A percentile compares a stretch with the other conserved stretches of the same genome.
These are phyloP conservation scores for Chiua virens DNA, from an alignment of 768 basidiomycete species.

Conservation along the genomic window DNA sequence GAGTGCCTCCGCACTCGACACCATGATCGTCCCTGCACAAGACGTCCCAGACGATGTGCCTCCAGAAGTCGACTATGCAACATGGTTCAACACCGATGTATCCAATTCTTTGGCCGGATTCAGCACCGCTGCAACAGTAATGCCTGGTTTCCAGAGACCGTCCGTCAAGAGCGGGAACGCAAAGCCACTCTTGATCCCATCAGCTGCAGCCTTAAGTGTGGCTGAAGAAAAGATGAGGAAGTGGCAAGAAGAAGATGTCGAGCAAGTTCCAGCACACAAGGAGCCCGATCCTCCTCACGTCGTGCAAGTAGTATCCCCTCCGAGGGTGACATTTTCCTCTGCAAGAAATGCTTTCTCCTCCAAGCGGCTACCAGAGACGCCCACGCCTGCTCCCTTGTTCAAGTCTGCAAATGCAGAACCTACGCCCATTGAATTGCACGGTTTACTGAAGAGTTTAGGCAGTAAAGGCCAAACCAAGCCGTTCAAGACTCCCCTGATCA, in stretches of 20 bases:
- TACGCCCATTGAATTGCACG: constrained; percentile 12
- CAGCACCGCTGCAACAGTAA: constrained; percentile 33
- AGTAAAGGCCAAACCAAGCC: constrained; percentile 30
- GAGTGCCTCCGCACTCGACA: constrained; percentile 12
- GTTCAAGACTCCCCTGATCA: constrained; percentile 49
- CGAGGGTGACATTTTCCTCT: constrained; percentile 36
- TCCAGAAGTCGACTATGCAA: constrained; percentile 41
- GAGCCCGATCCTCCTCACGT: constrained; percentile 2
- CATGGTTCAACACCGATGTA: constrained; percentile 49
- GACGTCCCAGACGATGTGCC: constrained; percentile 29
- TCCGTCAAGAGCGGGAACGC: not conserved
- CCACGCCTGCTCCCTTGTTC: constrained; percentile 33
- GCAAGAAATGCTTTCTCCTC: constrained; percentile 38
- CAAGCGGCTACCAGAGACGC: constrained; percentile 35
- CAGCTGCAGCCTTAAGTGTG: constrained; percentile 50
- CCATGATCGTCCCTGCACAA: not conserved
- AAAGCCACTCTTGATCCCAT: constrained; percentile 48
- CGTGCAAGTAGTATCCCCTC: constrained; percentile 10
- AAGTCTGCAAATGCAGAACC: constrained; percentile 25
- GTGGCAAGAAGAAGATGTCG: constrained; percentile 45
- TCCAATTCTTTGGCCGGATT: constrained; percentile 35
- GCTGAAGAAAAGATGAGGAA: constrained; percentile 52
- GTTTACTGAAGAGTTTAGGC: constrained; percentile 6
- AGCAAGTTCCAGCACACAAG: constrained; percentile 22
- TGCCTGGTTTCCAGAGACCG: constrained; percentile 19